Percentiles rank a stretch among this genome's conserved stretches.
These are phyloP conservation scores for Pinus taeda DNA, from an alignment of 75 land plant genomes.

Conservation along the genomic window DNA sequence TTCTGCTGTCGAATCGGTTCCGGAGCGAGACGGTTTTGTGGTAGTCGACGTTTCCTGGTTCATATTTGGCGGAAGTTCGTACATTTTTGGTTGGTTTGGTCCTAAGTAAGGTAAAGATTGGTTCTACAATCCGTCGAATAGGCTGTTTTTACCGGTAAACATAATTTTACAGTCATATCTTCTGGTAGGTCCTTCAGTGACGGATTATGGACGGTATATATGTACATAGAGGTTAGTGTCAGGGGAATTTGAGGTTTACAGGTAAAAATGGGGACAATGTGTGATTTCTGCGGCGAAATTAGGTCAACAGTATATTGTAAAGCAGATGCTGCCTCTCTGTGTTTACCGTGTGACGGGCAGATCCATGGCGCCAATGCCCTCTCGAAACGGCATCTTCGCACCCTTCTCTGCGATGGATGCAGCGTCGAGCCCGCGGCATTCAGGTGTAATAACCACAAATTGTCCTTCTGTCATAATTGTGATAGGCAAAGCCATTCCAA, in stretches of 20 bases:
- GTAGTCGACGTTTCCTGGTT: not conserved
- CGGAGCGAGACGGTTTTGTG: too few species aligned
- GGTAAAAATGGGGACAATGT: slow-evolving; percentile 15
- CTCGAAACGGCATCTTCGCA: slow-evolving; percentile 53
- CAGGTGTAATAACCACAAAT: slow-evolving; percentile 35
- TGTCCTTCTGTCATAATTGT: slow-evolving; percentile 54
- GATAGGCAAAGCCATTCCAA: slow-evolving; percentile 43
- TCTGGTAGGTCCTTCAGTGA: too few species aligned
- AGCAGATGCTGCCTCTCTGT: slow-evolving; percentile 65
- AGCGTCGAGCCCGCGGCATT: slow-evolving; percentile 34
- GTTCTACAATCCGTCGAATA: not conserved
- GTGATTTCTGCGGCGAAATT: slow-evolving; percentile 53
- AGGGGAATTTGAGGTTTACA: not conserved
- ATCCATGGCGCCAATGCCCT: slow-evolving; percentile 66
- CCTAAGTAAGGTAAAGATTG: not conserved
- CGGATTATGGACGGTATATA: not conserved
- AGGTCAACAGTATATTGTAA: slow-evolving; percentile 54
- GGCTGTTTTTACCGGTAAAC: not conserved
- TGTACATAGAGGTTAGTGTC: not conserved
- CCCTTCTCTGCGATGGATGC: slow-evolving; percentile 65
- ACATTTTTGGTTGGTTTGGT: too few species aligned
- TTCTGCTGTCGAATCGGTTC: too few species aligned
- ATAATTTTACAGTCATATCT: too few species aligned
- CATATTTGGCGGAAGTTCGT: not conserved
- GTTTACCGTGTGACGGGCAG: slow-evolving; percentile 56